phyloP scores from a whole-genome alignment of 352 stramenopile genomes.

The Globisporangium abappressorium region DNA sequence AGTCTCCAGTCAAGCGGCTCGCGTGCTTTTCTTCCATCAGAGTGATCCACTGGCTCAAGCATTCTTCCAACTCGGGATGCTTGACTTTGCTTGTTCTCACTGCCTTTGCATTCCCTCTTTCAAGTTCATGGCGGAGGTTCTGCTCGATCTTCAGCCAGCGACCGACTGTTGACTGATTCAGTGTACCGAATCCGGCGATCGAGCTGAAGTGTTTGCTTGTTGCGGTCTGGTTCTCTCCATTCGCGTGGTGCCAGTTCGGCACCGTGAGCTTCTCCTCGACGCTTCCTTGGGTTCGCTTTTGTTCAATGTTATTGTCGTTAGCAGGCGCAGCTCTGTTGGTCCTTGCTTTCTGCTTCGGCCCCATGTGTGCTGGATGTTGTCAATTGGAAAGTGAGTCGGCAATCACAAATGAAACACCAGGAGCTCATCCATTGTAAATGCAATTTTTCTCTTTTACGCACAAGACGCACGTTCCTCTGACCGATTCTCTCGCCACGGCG shows the following conservation, averaged over 20 bases:
- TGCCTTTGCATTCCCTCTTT: not conserved
- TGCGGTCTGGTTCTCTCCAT: conserved; percentile 1
- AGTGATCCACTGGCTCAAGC: not conserved
- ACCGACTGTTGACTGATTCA: not conserved
- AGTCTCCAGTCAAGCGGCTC: not conserved
- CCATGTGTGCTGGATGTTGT: conserved; percentile 1
- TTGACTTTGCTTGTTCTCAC: not conserved
- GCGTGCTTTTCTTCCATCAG: not conserved
- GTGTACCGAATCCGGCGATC: not conserved
- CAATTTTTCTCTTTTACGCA: conserved; percentile 4
- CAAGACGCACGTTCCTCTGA: not conserved
- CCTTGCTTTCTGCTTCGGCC: not conserved
- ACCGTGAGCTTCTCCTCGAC: not conserved
- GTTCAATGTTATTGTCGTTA: not conserved
- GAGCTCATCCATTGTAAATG: not conserved
- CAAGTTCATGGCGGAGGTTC: not conserved
- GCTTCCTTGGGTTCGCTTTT: not conserved
- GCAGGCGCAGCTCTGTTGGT: not conserved
- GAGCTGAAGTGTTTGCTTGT: not conserved
- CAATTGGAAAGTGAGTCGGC: not conserved
- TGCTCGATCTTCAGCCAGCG: not conserved
- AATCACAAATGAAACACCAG: conserved; percentile 1
- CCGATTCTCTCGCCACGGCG: not conserved
- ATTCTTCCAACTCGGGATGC: not conserved
- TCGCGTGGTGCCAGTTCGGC: not conserved